Evolutionary conservation across 176 grass and related monocot genomes (phyloP), one percentile per base, ranked within the genome.

Genomic region (Pontederia paniculata): DNA sequence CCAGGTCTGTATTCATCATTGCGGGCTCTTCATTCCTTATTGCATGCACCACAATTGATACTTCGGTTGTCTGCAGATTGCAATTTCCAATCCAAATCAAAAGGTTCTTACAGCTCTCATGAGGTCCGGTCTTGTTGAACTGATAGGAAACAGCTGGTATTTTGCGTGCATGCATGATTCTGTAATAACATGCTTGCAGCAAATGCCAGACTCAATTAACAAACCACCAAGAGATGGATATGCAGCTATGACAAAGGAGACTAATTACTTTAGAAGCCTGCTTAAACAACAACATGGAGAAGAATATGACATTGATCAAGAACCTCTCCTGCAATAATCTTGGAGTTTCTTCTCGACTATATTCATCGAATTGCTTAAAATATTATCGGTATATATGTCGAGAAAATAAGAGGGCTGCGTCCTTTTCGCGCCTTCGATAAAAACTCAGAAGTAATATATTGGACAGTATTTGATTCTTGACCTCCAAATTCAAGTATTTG

Each of bases 111-210:
- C 19, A 18, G 42, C 63, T 17, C 63, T 66, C 9, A 31, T 25
- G 16, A 15, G 47, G 9, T 45, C 63, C 6, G 47, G 48, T 12
- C 63, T 21, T 9, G 52, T 66, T 12, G 63, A 66, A 25, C 20
- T 66, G 9, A 52, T 66, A 8, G 63, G 63, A 13, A 51, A 66
- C 22, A 51, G 48, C 46, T 66, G 63, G 63, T 66, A 52, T 17
- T 66, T 66, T 8, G 63, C 51, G 21, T 51, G 63, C 16, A 48
- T 52, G 48, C 63, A 66, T 52, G 63, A 66, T 20, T 46, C 63
- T 9, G 63, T 66, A 2, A 66, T 41, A 52, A 46, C 63, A 6
- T 66, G 63, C 48, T 23, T 66, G 5, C 47, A 66, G 48, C 9
- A 66, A 10, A 43, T 42, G 63, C 21, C 46, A 16, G 51, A 66